Percentiles rank a stretch among this genome's conserved stretches.
Evolutionary conservation across 2,329 filamentous ascomycete species (phyloP).

Genomic region (Juglanconis sp.): DNA sequence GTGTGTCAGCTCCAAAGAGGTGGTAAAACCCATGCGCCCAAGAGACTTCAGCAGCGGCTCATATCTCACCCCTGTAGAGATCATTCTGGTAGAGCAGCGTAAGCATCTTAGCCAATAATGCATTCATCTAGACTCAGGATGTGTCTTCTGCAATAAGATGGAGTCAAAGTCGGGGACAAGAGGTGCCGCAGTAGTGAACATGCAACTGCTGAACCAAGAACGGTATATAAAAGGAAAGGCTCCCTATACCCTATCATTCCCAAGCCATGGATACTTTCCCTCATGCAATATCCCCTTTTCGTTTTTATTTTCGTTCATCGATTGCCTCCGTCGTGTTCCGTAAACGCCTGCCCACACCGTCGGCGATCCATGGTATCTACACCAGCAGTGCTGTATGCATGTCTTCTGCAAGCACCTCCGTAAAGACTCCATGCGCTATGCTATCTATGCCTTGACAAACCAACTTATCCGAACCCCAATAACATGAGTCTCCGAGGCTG

Average conservation of each 20-base stretch:
- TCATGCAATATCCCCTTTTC: not conserved
- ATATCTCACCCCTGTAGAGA: no score
- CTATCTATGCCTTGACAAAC: not conserved
- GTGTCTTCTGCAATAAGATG: no score
- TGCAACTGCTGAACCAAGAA: not conserved
- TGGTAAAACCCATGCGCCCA: slow-evolving; percentile 29
- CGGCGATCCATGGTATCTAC: not conserved
- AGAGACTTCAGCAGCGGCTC: not conserved
- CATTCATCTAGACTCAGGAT: no score
- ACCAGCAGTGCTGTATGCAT: not conserved
- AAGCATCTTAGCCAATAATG: no score
- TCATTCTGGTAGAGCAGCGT: no score
- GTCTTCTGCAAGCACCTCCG: slow-evolving; percentile 1
- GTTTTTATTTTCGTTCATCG: not conserved
- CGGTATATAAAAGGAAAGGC: not conserved
- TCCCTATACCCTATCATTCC: not conserved
- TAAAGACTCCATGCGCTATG: slow-evolving; percentile 15
- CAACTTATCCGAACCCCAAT: not conserved
- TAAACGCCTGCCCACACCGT: not conserved
- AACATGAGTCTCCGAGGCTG: not conserved
- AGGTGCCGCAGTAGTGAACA: not conserved
- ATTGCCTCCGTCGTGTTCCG: not conserved
- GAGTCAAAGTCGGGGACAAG: not conserved
- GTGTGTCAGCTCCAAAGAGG: slow-evolving; percentile 46
- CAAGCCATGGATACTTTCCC: not conserved